Base-by-base conservation (phyloP, 2,329 filamentous ascomycete genomes). In the Diaporthe ilicicola region DNA sequence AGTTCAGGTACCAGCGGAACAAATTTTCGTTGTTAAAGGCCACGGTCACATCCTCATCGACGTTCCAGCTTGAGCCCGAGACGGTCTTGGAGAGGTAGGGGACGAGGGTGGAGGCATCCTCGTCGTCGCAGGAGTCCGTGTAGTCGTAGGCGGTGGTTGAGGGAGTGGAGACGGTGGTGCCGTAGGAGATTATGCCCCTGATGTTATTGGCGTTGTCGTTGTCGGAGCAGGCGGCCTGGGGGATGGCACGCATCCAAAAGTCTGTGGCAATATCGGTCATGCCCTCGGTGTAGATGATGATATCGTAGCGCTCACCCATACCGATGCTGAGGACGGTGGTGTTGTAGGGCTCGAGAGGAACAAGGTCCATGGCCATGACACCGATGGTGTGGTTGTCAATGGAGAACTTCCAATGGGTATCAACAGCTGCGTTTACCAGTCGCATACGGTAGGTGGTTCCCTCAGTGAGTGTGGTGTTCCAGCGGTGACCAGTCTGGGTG, bases 1-100 rank as follows among this genome's bases (percentile, higher is more conserved):
- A 80, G 76, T 87, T 87, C 69, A 88, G 76, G n/a, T 80, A 83
- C 86, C 85, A 87, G 46, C 79, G 80, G 77, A 86, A 84, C 73
- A 82, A 78, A 24, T 79, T 76, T 8, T 75, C 75, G 15, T 76
- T 71, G 66, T 77, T 77, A 13, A 61, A 62, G n/a, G 74, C 70
- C 34, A 79, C 75, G 6, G 74, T 73, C 17, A 77, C 81, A 4
- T 73, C 73, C 56, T 79, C 74, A 50, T 79, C 72, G 54, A 80
- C 73, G 42, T 77, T 74, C 74, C 78, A 76, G 61, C 72, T 72
- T 24, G 77, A 75, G 13, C 70, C 61, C 1, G 77, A 77, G 4
- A 84, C 81, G 0, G 78, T 78, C 69, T 80, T 76, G 34, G 75
- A 55, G 13, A 83, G 46, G 13, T 80, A 76, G 0, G 83, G 83